phyloP scores from a whole-genome alignment of 495 filamentous ascomycete species.

The Mycothermus thermophilus region DNA sequence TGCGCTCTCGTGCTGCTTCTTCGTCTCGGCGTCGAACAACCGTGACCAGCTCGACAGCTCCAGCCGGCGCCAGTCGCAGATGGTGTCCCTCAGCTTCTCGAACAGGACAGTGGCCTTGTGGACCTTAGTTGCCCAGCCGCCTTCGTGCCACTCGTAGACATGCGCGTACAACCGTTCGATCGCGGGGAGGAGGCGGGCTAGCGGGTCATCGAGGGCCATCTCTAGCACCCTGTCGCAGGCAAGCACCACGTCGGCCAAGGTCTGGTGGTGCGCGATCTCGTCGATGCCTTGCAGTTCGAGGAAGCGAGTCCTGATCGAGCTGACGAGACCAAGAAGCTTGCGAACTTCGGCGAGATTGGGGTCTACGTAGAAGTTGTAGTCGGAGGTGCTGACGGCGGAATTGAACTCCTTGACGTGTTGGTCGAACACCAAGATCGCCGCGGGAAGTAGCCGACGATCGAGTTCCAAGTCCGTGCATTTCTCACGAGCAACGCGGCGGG shows the following conservation, averaged over 20 bases:
- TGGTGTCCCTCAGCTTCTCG: conserved; percentile 57
- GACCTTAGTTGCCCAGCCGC: conserved; percentile 63
- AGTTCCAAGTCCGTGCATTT: conserved; percentile 12
- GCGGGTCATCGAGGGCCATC: conserved; percentile 66
- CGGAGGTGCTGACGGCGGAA: conserved; percentile 19
- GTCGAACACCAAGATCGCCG: conserved; percentile 49
- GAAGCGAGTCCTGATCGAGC: conserved; percentile 54
- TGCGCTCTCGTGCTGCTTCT: conserved; percentile 59
- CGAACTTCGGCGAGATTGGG: conserved; percentile 59
- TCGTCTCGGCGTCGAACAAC: conserved; percentile 72
- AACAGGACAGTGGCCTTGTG: conserved; percentile 56
- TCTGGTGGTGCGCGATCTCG: conserved; percentile 43
- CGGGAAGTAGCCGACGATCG: conserved; percentile 45
- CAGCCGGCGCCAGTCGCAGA: conserved; percentile 76
- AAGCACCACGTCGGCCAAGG: conserved; percentile 57
- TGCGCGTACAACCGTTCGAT: conserved; percentile 70
- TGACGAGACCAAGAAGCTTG: conserved; percentile 51
- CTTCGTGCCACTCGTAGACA: conserved; percentile 82
- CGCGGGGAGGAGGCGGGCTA: conserved; percentile 70
- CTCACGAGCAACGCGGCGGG: conserved; percentile 18
- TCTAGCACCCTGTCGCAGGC: conserved; percentile 60
- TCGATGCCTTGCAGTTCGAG: conserved; percentile 47
- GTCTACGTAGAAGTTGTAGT: conserved; percentile 84
- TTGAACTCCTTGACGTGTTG: conserved; percentile 41
- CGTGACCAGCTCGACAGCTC: conserved; percentile 86